phyloP scores from a whole-genome alignment of 345 rosid genomes.

The Turnera subulata region DNA sequence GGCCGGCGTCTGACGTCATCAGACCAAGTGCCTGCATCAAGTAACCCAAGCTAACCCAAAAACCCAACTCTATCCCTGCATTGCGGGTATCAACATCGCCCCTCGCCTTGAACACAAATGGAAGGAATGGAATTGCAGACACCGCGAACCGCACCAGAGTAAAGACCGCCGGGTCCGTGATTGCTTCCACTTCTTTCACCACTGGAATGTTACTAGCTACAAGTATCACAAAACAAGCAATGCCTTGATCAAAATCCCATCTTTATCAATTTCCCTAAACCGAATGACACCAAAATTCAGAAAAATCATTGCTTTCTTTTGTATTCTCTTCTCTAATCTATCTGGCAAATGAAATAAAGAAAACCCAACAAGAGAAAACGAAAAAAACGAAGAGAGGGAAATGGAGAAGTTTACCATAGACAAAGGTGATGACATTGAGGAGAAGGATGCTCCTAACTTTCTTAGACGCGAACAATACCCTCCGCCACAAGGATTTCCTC shows the following conservation, averaged over 20 bases:
- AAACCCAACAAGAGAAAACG: neutral
- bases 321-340: neutral
- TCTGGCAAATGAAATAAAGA: neutral
- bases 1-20: constrained; percentile 56
- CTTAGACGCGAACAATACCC: constrained; percentile 35
- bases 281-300: too few relatives aligned
- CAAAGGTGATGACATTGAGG: constrained; percentile 48
- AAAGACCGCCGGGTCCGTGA: constrained; percentile 49
- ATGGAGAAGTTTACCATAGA: constrained; percentile 45
- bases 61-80: constrained; percentile 62
- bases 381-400: neutral
- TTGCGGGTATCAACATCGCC: constrained; percentile 41
- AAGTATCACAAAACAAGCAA: constrained; percentile 10
- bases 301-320: too few relatives aligned
- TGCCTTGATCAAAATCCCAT: neutral
- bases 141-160: constrained; percentile 46
- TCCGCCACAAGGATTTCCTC: constrained; percentile 34
- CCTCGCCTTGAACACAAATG: constrained; percentile 38
- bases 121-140: constrained; percentile 52
- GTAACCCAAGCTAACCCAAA: constrained; percentile 60
- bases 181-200: constrained; percentile 54
- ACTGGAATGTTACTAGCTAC: constrained; percentile 58
- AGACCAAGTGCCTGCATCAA: constrained; percentile 55
- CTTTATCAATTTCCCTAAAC: too few relatives aligned
- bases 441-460: constrained; percentile 48